These are phyloP conservation scores for Setomelanomma holmii DNA, from an alignment of 2,329 filamentous ascomycete species.

Conservation along the genomic window DNA sequence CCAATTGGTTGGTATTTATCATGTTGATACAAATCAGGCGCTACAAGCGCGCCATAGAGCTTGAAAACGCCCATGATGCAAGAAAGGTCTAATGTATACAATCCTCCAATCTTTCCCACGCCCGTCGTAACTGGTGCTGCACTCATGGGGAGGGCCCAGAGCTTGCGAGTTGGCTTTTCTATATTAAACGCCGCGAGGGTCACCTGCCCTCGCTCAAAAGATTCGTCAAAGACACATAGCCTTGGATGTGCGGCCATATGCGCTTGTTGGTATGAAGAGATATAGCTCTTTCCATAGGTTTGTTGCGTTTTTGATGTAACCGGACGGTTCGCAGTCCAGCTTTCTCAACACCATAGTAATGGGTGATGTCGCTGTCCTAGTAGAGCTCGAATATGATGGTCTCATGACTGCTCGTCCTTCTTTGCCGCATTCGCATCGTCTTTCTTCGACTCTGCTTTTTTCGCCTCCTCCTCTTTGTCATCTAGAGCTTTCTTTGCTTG, in stretches of 20 bases:
- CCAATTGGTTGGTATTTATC: background rate
- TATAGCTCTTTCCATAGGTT: too few species aligned
- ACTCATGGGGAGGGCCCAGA: conserved; percentile 20
- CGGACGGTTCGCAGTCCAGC: too few species aligned
- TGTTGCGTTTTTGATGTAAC: too few species aligned
- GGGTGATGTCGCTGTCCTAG: background rate
- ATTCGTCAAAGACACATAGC: background rate
- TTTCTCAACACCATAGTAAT: too few species aligned
- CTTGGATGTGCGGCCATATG: background rate
- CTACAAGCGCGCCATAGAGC: conserved; percentile 21
- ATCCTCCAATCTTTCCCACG: conserved; percentile 24
- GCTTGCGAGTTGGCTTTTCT: too few species aligned
- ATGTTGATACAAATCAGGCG: conserved; percentile 23
- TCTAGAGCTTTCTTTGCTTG: conserved; percentile 49
- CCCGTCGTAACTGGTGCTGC: conserved; percentile 19
- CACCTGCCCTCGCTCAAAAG: conserved; percentile 12
- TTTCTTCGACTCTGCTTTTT: conserved; percentile 38
- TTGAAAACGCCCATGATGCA: conserved; percentile 39
- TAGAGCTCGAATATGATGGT: background rate
- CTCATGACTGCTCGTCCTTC: conserved; percentile 46
- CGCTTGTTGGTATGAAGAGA: background rate
- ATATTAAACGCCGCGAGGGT: too few species aligned
- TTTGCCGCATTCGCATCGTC: conserved; percentile 33
- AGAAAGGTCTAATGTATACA: conserved; percentile 45
- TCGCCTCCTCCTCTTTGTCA: conserved; percentile 63